phyloP scores from a whole-genome alignment of 2,329 filamentous ascomycete species.

The Juglanconis oblonga region DNA sequence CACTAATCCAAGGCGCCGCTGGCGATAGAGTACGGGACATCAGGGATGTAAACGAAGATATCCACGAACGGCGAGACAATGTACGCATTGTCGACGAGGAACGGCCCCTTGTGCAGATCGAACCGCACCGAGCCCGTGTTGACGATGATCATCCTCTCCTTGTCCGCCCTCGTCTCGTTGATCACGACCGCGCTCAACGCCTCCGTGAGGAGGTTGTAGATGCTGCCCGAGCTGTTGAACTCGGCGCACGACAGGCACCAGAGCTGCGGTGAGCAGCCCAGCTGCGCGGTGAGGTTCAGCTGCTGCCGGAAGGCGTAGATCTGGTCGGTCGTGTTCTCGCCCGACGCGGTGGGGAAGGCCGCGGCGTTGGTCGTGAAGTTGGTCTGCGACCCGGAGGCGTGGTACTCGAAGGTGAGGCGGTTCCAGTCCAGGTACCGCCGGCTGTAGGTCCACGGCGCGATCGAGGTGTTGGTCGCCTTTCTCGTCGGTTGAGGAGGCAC shows the following conservation, averaged over 20 bases:
- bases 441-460: constrained; percentile 44
- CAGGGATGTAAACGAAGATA: constrained; percentile 49
- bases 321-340: constrained; percentile 19
- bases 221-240: constrained; percentile 48
- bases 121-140: constrained; percentile 62
- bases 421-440: constrained; percentile 69
- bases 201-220: constrained; percentile 51
- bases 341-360: constrained; percentile 21
- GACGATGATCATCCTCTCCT: constrained; percentile 53
- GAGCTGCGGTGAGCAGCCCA: constrained; percentile 58
- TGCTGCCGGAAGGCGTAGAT: constrained; percentile 43
- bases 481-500: constrained; percentile 35
- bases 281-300: constrained; percentile 48
- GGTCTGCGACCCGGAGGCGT: constrained; percentile 41
- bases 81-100: constrained; percentile 51
- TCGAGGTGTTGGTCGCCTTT: constrained; percentile 35
- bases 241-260: constrained; percentile 58
- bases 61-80: constrained; percentile 56
- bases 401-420: constrained; percentile 61
- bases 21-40: constrained; percentile 48
- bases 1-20: constrained; percentile 30
- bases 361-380: constrained; percentile 10
- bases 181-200: constrained; percentile 51
- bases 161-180: constrained; percentile 46
- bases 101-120: constrained; percentile 60